phyloP scores from a whole-genome alignment of 768 basidiomycete genomes.

The Mycena kentingensis region DNA sequence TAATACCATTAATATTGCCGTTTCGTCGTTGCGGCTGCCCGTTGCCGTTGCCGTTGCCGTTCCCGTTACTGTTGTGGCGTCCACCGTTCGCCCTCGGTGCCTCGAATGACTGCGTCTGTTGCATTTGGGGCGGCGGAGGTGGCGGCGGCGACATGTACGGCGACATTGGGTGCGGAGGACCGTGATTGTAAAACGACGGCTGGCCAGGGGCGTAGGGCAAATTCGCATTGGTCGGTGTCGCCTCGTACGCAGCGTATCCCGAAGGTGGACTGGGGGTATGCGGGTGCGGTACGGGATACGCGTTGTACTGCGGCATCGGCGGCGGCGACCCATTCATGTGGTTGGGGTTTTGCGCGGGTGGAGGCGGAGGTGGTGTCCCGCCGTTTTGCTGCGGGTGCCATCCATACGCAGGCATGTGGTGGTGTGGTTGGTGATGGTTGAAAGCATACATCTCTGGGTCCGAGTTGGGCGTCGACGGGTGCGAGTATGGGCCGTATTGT shows the following conservation, averaged over 20 bases:
- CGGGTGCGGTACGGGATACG: not conserved
- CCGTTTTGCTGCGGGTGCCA: slow-evolving; percentile 25
- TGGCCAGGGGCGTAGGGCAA: slow-evolving; percentile 2
- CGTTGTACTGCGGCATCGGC: slow-evolving; percentile 21
- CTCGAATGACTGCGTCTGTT: not conserved
- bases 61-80: not conserved
- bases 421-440: too few species aligned
- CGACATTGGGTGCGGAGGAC: slow-evolving; percentile 10
- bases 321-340: slow-evolving; percentile 15
- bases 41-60: slow-evolving; percentile 1
- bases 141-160: slow-evolving; percentile 19
- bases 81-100: not conserved
- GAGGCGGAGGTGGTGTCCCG: slow-evolving; percentile 15
- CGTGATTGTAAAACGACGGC: slow-evolving; percentile 14
- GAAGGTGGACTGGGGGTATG: not conserved
- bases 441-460: slow-evolving; percentile 28
- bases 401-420: slow-evolving; percentile 33
- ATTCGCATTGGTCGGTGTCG: slow-evolving; percentile 9
- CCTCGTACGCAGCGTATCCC: slow-evolving; percentile 2
- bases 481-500: slow-evolving; percentile 35
- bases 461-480: slow-evolving; percentile 37
- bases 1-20: slow-evolving; percentile 34
- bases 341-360: slow-evolving; percentile 15
- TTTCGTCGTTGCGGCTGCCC: slow-evolving; percentile 24
- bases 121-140: not conserved